Conservation (phyloP, 441 rosid genomes). For the Biscutella auriculata region DNA sequence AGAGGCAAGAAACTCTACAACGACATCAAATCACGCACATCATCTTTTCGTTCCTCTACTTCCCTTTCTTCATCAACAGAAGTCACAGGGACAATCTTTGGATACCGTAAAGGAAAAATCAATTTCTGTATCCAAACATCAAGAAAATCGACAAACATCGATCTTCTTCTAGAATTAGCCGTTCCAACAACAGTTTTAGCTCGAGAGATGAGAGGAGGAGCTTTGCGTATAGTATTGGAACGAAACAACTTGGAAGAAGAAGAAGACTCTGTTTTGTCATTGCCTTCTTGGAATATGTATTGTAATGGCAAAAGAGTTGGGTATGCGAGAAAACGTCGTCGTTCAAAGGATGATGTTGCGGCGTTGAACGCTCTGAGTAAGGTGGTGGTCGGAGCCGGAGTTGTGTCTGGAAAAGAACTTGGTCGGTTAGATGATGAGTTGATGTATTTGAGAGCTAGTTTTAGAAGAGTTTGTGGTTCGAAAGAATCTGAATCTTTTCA, state of each 20-base stretch:
- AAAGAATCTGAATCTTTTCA: conserved; percentile 55
- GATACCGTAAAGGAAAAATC: conserved; percentile 50
- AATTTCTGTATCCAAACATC: conserved; percentile 50
- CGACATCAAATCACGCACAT: conserved; percentile 13
- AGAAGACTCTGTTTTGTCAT: conserved; percentile 19
- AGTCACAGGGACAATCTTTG: conserved; percentile 69
- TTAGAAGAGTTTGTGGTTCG: conserved; percentile 41
- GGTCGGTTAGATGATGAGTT: conserved; percentile 33
- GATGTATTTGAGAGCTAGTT: conserved; percentile 61
- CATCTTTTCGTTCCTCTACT: conserved; percentile 19
- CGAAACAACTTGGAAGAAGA: not conserved
- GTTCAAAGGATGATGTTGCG: conserved; percentile 34
- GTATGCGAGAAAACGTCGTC: conserved; percentile 42
- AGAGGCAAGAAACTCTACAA: conserved; percentile 12
- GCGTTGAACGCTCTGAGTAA: conserved; percentile 40
- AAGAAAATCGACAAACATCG: conserved; percentile 28
- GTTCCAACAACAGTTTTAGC: conserved; percentile 47
- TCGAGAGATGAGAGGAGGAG: conserved; percentile 58
- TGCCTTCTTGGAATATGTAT: conserved; percentile 49
- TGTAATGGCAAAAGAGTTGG: conserved; percentile 75
- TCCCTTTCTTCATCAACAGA: conserved; percentile 24
- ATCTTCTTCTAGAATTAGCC: conserved; percentile 48
- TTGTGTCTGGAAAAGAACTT: conserved; percentile 35
- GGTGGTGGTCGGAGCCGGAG: conserved; percentile 57
- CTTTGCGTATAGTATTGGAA: conserved; percentile 53